These are phyloP conservation scores for Suillus sp. DNA, from an alignment of 768 basidiomycete species.

Conservation along the genomic window DNA sequence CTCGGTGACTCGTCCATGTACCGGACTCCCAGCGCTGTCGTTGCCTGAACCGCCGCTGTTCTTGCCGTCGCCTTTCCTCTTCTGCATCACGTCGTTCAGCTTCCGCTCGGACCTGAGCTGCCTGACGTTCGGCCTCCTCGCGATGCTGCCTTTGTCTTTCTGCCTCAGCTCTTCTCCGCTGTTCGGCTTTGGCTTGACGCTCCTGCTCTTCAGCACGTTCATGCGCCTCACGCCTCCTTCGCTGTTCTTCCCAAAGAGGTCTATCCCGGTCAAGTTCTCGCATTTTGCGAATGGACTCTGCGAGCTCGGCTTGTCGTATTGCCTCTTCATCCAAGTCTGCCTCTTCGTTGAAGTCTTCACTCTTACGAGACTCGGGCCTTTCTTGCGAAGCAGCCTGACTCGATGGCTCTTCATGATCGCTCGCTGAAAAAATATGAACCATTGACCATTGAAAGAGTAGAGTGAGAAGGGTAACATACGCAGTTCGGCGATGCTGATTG, in stretches of 20 bases:
- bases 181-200: conserved; percentile 37
- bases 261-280: conserved; percentile 66
- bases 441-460: not conserved
- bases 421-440: not conserved
- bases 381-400: conserved; percentile 11
- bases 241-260: conserved; percentile 61
- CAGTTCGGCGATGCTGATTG: conserved; percentile 38
- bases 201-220: conserved; percentile 49
- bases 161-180: conserved; percentile 35
- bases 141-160: conserved; percentile 24
- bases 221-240: conserved; percentile 44
- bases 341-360: conserved; percentile 36
- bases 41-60: conserved; percentile 47
- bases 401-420: conserved; percentile 1
- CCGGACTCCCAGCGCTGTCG: conserved; percentile 59
- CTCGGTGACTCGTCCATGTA: conserved; percentile 64
- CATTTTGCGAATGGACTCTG: conserved; percentile 66
- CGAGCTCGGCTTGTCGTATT: conserved; percentile 46
- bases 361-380: not conserved
- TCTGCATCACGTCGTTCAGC: conserved; percentile 35
- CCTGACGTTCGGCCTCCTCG: conserved; percentile 31
- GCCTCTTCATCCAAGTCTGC: conserved; percentile 40
- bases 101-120: conserved; percentile 25
- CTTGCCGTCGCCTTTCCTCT: conserved; percentile 40
- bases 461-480: not conserved